Base-by-base conservation (phyloP, 768 basidiomycete genomes). In the Pleurotus giganteus region DNA sequence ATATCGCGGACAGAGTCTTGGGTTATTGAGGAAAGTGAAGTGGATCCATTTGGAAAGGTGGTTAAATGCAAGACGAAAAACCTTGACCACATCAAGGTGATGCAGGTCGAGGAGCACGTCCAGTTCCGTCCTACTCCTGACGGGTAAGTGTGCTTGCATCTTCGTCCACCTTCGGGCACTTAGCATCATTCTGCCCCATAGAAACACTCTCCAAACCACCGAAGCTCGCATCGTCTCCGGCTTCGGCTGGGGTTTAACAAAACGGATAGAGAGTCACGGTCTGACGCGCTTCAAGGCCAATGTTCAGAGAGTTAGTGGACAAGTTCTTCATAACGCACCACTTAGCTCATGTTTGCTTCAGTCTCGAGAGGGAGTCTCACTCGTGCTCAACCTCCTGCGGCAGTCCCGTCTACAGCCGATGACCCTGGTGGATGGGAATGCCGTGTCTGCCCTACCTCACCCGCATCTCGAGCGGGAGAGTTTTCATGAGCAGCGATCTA, bases 21-120 rank as follows among this genome's bases (percentile, higher is more conserved):
- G 95, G 85, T 97, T 44, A 71, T 98, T 56, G 95, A 98, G 69
- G 90, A 95, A 75, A 96, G 89, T 61, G 91, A 96, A 65, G 91
- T 98, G 5, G 91, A 97, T 71, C 87, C 91, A 3, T 74, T 85
- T 53, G 89, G 86, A 28, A 84, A 86, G 70, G 79, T 83, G 17
- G 82, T 97, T 62, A 76, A 79, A 57, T 93, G 90, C 62, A 76
- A 78, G 57, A 96, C 95, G 15, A 86, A 83, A 69, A 98, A 98
- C 69, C 76, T 98, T 54, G 94, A 96, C 68, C 91, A 95, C 71
- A 87, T 92, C 65, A 96, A 94, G 73, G 82, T 96, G 49, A 88
- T 98, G 91, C 86, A 91, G 64, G 88, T 96, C 29, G 85, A 92
- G 59, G 95, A 98, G 70, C 83, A 82, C 4, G 86, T 90, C 19